Evolutionary conservation across 192 early-diverging fungal species (phyloP), one percentile per base, ranked within the genome.

Genomic region (Linnemannia zychae): DNA sequence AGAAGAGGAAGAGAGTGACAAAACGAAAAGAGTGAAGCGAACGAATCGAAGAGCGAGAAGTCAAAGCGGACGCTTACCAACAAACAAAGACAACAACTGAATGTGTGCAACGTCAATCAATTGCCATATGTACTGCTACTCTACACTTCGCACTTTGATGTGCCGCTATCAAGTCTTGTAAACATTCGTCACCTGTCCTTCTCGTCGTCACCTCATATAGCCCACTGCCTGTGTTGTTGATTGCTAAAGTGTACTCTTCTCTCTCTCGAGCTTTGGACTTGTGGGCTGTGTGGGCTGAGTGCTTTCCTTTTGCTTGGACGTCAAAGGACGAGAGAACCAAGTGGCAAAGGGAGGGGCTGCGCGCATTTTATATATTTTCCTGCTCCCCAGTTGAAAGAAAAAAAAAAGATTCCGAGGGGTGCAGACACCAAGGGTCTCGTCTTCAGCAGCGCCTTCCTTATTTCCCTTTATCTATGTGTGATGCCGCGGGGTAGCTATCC

Each of bases 271-370:
- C 40, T 44, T 9, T 33, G 67, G 37, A 40, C 36, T 36, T 68
- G 33, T 38, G 37, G 67, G 37, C 67, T 38, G 37, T 38, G 67
- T n/a, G 67, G 67, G 67, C 67, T 68, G 67, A 68, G 38, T 68
- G 37, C 33, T 6, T 44, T 3, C 9, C 18, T 33, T 37, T 67
- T 67, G 31, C 36, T 40, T 36, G 33, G 33, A 36, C 36, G 66
- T 37, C 36, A 37, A 20, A 37, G 13, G 9, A 37, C 31, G 65
- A 67, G n/a, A n/a, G n/a, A n/a, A n/a, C n/a, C n/a, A n/a, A n/a
- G n/a, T n/a, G n/a, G n/a, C n/a, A n/a, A 34, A 67, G 36, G 53
- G 53, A 70, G n/a, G 40, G 40, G n/a, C 44, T 17, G 46, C 70
- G 46, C 70, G 28, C 47, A 18, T 71, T 63, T 9, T 31, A 28